Conservation (phyloP, 306 rosid genomes). For the Malus fusca region DNA sequence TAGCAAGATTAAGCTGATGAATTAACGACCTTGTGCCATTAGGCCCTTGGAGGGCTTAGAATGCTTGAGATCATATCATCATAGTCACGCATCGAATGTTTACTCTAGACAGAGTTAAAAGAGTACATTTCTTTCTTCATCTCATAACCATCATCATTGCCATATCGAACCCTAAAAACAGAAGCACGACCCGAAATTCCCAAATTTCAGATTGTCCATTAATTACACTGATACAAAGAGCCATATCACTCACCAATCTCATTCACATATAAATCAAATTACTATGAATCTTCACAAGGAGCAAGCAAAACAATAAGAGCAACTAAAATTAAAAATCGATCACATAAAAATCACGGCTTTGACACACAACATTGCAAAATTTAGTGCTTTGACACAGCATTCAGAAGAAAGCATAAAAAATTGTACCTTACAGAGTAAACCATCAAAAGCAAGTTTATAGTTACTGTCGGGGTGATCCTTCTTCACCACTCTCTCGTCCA, state of each 20-base stretch:
- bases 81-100: neutral
- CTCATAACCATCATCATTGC: neutral
- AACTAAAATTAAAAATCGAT: neutral
- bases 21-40: neutral
- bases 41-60: neutral
- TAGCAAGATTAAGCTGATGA: neutral
- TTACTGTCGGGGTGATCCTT: constrained; percentile 76
- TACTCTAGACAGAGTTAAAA: neutral
- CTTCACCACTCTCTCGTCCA: constrained; percentile 78
- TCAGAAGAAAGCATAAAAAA: neutral
- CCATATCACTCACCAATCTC: no score
- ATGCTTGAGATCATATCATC: neutral
- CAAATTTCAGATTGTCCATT: no score
- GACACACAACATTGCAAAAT: neutral
- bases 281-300: neutral
- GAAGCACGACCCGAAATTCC: neutral
- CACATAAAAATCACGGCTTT: neutral
- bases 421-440: constrained; percentile 71
- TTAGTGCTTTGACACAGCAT: neutral
- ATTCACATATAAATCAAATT: neutral
- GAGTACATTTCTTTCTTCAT: neutral
- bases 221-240: no score
- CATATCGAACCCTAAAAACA: neutral
- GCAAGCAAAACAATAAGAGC: neutral
- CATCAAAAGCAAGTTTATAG: constrained; percentile 74